phyloP scores from a whole-genome alignment of 805 yeast genomes.

The Saccharomycopsis sp. region DNA sequence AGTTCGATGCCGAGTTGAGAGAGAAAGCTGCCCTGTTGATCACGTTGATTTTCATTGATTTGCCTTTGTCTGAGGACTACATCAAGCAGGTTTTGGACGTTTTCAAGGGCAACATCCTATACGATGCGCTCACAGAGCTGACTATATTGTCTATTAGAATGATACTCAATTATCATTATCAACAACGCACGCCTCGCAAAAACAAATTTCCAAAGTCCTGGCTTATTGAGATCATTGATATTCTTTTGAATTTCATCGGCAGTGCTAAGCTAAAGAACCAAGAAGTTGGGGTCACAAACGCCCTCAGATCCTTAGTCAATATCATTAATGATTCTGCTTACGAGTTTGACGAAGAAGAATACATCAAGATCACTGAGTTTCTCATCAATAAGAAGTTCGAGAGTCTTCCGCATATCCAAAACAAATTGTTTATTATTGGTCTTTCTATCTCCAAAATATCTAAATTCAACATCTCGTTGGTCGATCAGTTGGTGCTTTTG shows the following conservation, averaged over 20 bases:
- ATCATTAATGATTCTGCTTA: not conserved
- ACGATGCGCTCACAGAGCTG: constrained; percentile 13
- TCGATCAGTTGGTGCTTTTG: constrained; percentile 16
- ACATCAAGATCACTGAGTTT: constrained; percentile 6
- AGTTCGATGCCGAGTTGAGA: constrained; percentile 17
- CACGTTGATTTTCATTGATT: not conserved
- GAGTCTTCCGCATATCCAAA: constrained; percentile 4
- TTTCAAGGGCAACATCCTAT: constrained; percentile 6
- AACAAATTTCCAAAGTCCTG: not conserved
- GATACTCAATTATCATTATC: not conserved
- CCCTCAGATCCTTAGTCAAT: not conserved
- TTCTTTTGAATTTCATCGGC: constrained; percentile 5
- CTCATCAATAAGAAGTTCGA: constrained; percentile 4
- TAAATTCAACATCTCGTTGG: constrained; percentile 14
- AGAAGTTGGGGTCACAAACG: not conserved
- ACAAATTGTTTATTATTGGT: constrained; percentile 14
- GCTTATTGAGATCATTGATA: constrained; percentile 4
- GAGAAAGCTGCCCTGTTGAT: constrained; percentile 12
- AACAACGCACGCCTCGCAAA: not conserved
- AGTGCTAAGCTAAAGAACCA: not conserved
- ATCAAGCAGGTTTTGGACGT: constrained; percentile 4
- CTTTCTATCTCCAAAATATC: constrained; percentile 1
- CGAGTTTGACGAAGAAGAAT: constrained; percentile 1
- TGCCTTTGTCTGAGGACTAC: constrained; percentile 1
- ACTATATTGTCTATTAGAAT: not conserved